Conservation (phyloP, 1,284 basidiomycete genomes). For the Naganishia sp. region DNA sequence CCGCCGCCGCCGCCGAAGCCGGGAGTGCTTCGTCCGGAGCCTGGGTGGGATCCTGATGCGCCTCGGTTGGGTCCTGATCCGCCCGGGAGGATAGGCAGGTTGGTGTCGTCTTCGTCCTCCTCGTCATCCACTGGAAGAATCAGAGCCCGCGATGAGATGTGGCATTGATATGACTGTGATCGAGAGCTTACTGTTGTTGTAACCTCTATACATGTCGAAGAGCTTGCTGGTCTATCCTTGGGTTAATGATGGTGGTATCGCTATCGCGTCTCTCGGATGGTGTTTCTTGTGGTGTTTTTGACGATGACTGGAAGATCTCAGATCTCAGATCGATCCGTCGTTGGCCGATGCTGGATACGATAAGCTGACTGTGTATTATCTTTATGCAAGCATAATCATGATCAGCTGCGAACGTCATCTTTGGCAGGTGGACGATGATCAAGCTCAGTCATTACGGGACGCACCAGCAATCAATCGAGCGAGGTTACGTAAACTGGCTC, state of each 20-base stretch:
- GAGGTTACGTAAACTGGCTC: no score
- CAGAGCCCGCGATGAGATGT: neutral
- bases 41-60: slow-evolving; percentile 20
- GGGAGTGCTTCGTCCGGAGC: slow-evolving; percentile 19
- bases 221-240: neutral
- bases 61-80: slow-evolving; percentile 3
- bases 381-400: no score
- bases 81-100: slow-evolving; percentile 11
- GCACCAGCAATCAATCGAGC: no score
- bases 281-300: neutral
- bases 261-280: neutral
- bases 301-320: neutral
- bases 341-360: neutral
- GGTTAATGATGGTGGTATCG: neutral
- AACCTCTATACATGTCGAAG: slow-evolving; percentile 19
- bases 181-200: slow-evolving; percentile 4
- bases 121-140: neutral
- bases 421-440: neutral
- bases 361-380: no score
- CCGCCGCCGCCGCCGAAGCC: neutral
- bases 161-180: neutral
- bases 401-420: neutral
- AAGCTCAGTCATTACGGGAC: no score
- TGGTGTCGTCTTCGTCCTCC: slow-evolving; percentile 19
- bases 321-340: neutral